Conservation (phyloP, 495 filamentous ascomycete species). For the Talaromyces wortmannii region DNA sequence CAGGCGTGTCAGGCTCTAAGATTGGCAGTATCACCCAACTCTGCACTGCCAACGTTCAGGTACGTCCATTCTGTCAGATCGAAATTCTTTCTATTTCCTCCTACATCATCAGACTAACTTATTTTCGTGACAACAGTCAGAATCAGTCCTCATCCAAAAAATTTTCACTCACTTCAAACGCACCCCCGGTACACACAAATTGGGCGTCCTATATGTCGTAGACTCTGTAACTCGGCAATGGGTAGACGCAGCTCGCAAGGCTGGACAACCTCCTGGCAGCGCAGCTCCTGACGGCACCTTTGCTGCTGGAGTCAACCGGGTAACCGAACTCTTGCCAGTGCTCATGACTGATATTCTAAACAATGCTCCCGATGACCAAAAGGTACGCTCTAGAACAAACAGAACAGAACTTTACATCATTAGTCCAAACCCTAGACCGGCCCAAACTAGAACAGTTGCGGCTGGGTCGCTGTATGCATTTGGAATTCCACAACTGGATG, state of each 20-base stretch:
- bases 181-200: constrained; percentile 88
- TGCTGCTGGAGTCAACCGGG: constrained; percentile 92
- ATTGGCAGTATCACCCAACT: constrained; percentile 78
- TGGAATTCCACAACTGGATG: background rate
- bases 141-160: constrained; percentile 91
- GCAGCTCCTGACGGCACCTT: constrained; percentile 82
- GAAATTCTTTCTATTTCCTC: background rate
- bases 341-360: constrained; percentile 95
- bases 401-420: constrained; percentile 9
- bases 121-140: constrained; percentile 56
- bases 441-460: background rate
- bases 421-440: background rate
- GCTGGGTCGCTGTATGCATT: background rate
- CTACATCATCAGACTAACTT: constrained; percentile 23
- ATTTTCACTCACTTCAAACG: constrained; percentile 97
- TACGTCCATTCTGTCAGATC: constrained; percentile 42
- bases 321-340: constrained; percentile 85
- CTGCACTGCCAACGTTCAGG: constrained; percentile 89
- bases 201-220: constrained; percentile 99
- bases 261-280: constrained; percentile 71
- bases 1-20: constrained; percentile 87
- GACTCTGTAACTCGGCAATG: constrained; percentile 99
- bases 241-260: constrained; percentile 87
- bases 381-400: constrained; percentile 69
- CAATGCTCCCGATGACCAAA: constrained; percentile 88